Conservation (phyloP, 1,284 basidiomycete species). For the Jaminaea rosea region DNA sequence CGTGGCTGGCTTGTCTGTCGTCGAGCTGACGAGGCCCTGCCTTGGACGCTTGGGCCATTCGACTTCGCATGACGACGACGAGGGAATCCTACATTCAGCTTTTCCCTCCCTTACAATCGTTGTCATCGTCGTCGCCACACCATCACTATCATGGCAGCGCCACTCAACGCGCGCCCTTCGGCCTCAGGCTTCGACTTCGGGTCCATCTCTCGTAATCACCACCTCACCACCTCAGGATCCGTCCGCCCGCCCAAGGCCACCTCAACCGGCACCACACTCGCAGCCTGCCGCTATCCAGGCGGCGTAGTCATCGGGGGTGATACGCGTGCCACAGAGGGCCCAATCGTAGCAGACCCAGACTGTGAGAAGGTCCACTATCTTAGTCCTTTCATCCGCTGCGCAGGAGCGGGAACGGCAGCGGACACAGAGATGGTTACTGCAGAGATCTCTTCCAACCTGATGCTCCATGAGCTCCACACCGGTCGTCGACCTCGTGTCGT, state of each 20-base stretch:
- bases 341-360: conserved; percentile 97
- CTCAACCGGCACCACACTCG: conserved; percentile 83
- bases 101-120: too few relatives aligned
- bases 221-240: conserved; percentile 62
- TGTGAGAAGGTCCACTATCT: conserved; percentile 97
- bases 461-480: conserved; percentile 43
- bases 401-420: conserved; percentile 94
- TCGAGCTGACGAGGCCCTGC: too few relatives aligned
- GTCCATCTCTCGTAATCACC: conserved; percentile 66
- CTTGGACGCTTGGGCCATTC: too few relatives aligned
- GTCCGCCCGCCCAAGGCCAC: conserved; percentile 50
- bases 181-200: conserved; percentile 64
- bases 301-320: conserved; percentile 94
- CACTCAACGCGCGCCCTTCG: too few relatives aligned
- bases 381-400: conserved; percentile 68
- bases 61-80: too few relatives aligned
- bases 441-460: conserved; percentile 43
- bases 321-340: conserved; percentile 86
- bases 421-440: conserved; percentile 77
- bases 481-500: conserved; percentile 61
- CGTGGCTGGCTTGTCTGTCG: too few relatives aligned
- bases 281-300: conserved; percentile 80
- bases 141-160: too few relatives aligned
- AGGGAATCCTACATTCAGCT: too few relatives aligned
- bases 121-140: too few relatives aligned